Conservation (phyloP, 495 filamentous ascomycete species). For the Bathelium albidoporum region DNA sequence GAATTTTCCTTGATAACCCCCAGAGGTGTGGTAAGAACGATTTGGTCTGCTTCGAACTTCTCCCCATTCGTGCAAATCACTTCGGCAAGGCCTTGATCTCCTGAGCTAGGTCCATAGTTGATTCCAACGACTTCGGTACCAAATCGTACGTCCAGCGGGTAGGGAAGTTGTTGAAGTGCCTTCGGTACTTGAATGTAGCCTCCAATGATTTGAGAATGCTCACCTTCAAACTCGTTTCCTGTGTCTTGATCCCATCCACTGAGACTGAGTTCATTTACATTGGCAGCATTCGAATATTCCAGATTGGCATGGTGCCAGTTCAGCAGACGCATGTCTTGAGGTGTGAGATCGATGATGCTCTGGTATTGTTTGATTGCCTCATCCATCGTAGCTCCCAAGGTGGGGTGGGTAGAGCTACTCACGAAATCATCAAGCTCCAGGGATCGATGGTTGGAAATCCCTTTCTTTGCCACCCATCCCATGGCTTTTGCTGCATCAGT, state of each 20-base stretch:
- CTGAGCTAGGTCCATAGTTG: conserved; percentile 42
- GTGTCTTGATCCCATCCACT: conserved; percentile 93
- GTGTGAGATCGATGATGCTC: conserved; percentile 66
- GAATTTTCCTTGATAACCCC: conserved; percentile 73
- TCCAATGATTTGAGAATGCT: conserved; percentile 83
- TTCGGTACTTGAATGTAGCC: conserved; percentile 86
- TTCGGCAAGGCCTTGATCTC: conserved; percentile 25
- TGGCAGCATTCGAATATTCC: conserved; percentile 91
- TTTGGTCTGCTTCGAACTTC: conserved; percentile 65
- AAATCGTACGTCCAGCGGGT: conserved; percentile 67
- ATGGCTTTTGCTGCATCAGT: conserved; percentile 56
- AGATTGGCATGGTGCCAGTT: conserved; percentile 99
- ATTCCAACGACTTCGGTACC: conserved; percentile 59
- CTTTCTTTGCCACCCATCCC: conserved; percentile 69
- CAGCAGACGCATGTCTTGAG: conserved; percentile 77
- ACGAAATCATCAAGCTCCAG: conserved; percentile 61
- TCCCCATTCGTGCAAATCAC: conserved; percentile 75
- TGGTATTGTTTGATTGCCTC: conserved; percentile 81
- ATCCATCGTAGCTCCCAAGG: conserved; percentile 80
- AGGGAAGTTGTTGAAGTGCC: conserved; percentile 66
- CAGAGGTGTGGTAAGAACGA: conserved; percentile 81
- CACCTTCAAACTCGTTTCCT: conserved; percentile 93
- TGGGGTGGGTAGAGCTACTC: conserved; percentile 51
- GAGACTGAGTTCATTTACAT: conserved; percentile 76
- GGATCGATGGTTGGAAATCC: conserved; percentile 52